phyloP scores from a whole-genome alignment of 2,329 filamentous ascomycete genomes.

The Hymenoscyphus fraxineus region DNA sequence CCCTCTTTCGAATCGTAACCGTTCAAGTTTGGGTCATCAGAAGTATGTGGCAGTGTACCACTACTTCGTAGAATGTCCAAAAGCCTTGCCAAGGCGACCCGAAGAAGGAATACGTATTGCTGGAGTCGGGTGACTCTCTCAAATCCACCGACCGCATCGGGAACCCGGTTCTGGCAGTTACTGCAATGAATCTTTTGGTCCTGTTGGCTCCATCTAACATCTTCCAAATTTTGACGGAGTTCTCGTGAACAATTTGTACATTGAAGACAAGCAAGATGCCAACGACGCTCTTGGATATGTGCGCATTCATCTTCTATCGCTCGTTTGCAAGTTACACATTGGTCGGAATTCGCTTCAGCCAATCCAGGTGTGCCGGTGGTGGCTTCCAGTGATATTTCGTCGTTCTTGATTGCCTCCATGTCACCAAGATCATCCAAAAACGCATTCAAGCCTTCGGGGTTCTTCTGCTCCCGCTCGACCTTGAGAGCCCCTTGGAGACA shows the following conservation, averaged over 20 bases:
- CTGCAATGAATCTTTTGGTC: slow-evolving; percentile 69
- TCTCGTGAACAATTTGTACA: slow-evolving; percentile 71
- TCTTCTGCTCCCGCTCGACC: slow-evolving; percentile 78
- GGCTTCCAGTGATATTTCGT: slow-evolving; percentile 65
- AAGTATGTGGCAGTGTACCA: slow-evolving; percentile 72
- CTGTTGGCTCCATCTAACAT: slow-evolving; percentile 66
- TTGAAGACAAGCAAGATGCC: slow-evolving; percentile 76
- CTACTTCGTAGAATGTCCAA: slow-evolving; percentile 81
- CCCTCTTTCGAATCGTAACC: slow-evolving; percentile 66
- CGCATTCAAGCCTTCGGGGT: slow-evolving; percentile 69
- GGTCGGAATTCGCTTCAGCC: slow-evolving; percentile 75
- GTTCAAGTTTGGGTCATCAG: slow-evolving; percentile 66
- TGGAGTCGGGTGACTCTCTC: slow-evolving; percentile 78
- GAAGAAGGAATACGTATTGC: slow-evolving; percentile 90
- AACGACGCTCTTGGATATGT: slow-evolving; percentile 68
- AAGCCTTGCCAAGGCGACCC: slow-evolving; percentile 85
- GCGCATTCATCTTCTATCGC: slow-evolving; percentile 95
- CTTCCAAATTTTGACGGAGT: slow-evolving; percentile 62
- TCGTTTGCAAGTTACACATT: slow-evolving; percentile 75
- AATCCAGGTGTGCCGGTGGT: slow-evolving; percentile 63
- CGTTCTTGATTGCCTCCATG: slow-evolving; percentile 71
- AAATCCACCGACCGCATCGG: slow-evolving; percentile 58
- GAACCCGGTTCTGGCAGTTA: slow-evolving; percentile 57
- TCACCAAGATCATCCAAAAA: slow-evolving; percentile 83
- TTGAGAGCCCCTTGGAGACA: slow-evolving; percentile 91